Evolutionary conservation across 768 basidiomycete species (phyloP), one percentile per base, ranked within the genome.

Genomic region (Trametes punicea): DNA sequence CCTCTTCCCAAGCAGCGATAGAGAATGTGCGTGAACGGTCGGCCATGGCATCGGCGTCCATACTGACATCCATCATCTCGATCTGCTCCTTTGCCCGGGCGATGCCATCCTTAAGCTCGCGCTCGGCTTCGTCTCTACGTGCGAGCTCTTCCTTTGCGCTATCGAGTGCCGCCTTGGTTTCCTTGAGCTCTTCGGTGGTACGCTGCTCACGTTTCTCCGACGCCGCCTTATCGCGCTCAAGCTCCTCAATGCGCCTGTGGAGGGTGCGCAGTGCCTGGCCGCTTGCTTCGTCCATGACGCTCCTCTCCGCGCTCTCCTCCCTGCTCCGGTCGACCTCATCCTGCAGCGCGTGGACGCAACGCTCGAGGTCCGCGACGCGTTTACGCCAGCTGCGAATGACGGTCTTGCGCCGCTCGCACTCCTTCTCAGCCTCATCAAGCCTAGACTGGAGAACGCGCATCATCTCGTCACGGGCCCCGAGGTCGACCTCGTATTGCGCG

Each of bases 271-370:
- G 74, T 27, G 86, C 91, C 69, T 85, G 84, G 2, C 87, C 80
- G 56, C 87, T 89, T 1, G 89, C 87, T 61, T 85, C 87, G 64
- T 90, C 88, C 78, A 96, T 94, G 36, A 95, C 72, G 59, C 91
- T 89, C 18, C 85, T 75, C 57, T 89, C 87, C 69, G 92, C 74
- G 64, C 86, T 90, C 65, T 90, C 90, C 62, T 89, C 84, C 36
- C 93, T 78, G 39, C 87, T 88, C 6, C 81, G 77, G 58, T 98
- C 95, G 26, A 95, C 88, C 66, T 95, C 89, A 66, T 95, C 93
- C 74, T 96, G 88, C 27, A 87, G 75, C 53, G 75, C 72, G 15
- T 83, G 77, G 49, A 85, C 84, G 57, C 81, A 74, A 59, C 75
- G 79, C 71, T 92, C 88, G 44, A 93, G 72, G 60, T 90, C 88